A percentile compares a stretch with the other conserved stretches of the same genome.
These are phyloP conservation scores for Fusarium agapanthi DNA, from an alignment of 2,329 filamentous ascomycete genomes.

Conservation along the genomic window DNA sequence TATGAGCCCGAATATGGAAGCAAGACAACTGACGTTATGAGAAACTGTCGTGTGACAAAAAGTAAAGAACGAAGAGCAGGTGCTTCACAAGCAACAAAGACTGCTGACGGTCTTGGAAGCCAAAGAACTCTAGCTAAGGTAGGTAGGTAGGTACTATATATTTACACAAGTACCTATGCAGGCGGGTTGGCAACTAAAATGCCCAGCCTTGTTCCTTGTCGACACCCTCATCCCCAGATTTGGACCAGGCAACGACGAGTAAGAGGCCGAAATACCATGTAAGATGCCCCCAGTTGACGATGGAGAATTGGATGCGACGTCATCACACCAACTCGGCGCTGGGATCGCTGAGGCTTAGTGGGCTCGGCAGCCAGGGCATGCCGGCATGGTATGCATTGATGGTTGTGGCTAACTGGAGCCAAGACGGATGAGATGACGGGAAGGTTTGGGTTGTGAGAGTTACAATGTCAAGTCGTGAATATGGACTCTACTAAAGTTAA, in stretches of 20 bases:
- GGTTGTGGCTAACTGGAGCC: neutral
- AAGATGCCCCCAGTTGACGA: constrained; percentile 15
- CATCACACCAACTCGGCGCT: constrained; percentile 24
- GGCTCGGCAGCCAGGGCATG: neutral
- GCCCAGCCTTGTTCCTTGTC: constrained; percentile 18
- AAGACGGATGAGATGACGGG: constrained; percentile 1
- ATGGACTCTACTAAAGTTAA: neutral
- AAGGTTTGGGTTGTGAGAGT: neutral
- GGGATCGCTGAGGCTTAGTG: constrained; percentile 26
- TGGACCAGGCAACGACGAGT: constrained; percentile 19
- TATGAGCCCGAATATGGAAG: neutral
- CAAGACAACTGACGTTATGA: constrained; percentile 1
- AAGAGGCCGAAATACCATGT: constrained; percentile 17
- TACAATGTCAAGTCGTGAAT: neutral
- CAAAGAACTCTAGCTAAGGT: neutral
- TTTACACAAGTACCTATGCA: neutral
- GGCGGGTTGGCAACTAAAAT: neutral
- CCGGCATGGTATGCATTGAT: neutral
- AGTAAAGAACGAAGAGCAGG: neutral
- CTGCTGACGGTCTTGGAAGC: neutral
- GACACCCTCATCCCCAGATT: constrained; percentile 7
- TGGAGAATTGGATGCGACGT: constrained; percentile 23
- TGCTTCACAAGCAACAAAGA: constrained; percentile 6
- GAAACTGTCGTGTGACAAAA: neutral
- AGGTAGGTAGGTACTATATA: too few species aligned